phyloP scores from a whole-genome alignment of 1,139 yeast genomes.

The Taphrina populina region DNA sequence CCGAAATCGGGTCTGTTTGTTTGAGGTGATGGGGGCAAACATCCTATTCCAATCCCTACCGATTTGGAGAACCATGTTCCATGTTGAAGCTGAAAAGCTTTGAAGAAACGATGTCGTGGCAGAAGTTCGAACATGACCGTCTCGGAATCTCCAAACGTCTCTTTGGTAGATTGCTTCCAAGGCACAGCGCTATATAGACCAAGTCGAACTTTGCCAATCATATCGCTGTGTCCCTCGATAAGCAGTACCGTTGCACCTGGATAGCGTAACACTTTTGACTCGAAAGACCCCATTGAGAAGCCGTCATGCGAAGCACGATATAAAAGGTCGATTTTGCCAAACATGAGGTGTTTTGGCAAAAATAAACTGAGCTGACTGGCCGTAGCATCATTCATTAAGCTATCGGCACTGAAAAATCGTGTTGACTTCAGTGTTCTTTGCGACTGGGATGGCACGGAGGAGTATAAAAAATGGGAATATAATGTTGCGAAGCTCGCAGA shows the following conservation, averaged over 20 bases:
- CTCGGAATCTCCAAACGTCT: slow-evolving; percentile 8
- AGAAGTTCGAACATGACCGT: slow-evolving; percentile 12
- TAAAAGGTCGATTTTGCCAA: slow-evolving; percentile 4
- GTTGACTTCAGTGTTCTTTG: neutral
- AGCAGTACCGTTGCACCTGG: slow-evolving; percentile 20
- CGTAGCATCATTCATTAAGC: neutral
- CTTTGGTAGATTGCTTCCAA: slow-evolving; percentile 12
- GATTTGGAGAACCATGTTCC: slow-evolving; percentile 13
- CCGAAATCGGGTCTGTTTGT: slow-evolving; percentile 2
- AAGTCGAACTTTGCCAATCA: neutral
- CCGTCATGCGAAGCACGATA: slow-evolving; percentile 18
- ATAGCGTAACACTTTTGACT: slow-evolving; percentile 19
- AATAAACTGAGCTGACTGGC: slow-evolving; percentile 11
- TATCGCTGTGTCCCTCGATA: neutral
- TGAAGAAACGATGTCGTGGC: slow-evolving; percentile 4
- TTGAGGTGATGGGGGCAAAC: slow-evolving; percentile 1
- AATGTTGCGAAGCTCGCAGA: neutral
- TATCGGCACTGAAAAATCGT: neutral
- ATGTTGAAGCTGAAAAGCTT: neutral
- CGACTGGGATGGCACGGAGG: neutral
- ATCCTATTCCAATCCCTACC: slow-evolving; percentile 16
- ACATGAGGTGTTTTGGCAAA: slow-evolving; percentile 4
- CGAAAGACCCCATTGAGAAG: slow-evolving; percentile 14
- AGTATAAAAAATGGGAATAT: slow-evolving; percentile 8
- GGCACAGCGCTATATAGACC: slow-evolving; percentile 11